Evolutionary conservation across 768 basidiomycete species (phyloP).

Genomic region (Suillus decipiens): DNA sequence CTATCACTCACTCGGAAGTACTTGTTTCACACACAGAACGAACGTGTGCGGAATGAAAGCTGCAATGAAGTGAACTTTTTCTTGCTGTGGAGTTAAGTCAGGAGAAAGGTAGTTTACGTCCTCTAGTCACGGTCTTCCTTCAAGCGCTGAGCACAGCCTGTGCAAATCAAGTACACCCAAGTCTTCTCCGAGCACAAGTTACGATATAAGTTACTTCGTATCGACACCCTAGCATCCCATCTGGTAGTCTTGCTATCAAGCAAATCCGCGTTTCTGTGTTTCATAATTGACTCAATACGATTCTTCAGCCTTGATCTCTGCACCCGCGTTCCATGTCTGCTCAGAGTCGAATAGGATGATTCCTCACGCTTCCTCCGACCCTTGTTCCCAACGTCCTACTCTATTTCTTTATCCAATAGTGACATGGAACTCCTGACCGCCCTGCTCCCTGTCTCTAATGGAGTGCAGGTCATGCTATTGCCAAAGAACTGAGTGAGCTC

Average conservation of each 20-base stretch:
- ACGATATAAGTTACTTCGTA: not conserved
- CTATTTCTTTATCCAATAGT: not conserved
- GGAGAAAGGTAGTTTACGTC: not conserved
- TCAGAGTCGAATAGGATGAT: not conserved
- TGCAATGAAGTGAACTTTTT: not conserved
- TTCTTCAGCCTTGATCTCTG: not conserved
- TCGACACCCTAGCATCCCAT: not conserved
- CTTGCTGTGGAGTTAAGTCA: not conserved
- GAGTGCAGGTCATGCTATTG: not conserved
- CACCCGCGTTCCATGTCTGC: not conserved
- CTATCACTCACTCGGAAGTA: not conserved
- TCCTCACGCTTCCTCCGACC: not conserved
- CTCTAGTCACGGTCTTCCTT: not conserved
- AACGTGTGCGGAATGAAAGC: not conserved
- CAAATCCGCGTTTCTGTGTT: not conserved
- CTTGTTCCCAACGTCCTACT: not conserved
- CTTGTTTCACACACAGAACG: not conserved
- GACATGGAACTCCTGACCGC: not conserved
- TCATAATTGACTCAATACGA: not conserved
- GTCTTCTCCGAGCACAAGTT: not conserved
- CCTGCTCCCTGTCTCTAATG: not conserved
- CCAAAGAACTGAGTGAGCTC: not conserved
- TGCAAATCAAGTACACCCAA: not conserved
- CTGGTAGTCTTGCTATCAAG: not conserved
- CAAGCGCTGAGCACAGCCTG: not conserved